Percentiles rank a stretch among this genome's conserved stretches.
These are phyloP conservation scores for Fusarium drepaniforme DNA, from an alignment of 2,329 filamentous ascomycete genomes.

Conservation along the genomic window DNA sequence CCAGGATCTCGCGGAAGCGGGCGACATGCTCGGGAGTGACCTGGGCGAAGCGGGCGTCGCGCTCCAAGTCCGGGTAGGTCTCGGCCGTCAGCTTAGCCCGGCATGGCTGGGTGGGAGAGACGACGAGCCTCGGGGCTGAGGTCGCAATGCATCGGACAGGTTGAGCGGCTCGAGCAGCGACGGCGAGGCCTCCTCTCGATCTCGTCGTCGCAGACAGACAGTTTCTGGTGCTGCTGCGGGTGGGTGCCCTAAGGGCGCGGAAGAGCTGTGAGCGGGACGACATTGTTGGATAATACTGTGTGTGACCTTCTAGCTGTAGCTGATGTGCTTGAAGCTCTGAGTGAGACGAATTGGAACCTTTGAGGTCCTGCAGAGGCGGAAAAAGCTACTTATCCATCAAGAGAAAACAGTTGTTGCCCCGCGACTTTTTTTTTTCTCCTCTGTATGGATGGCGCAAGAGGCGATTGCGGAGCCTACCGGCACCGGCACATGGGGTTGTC, in stretches of 20 bases:
- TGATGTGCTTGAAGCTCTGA: neutral
- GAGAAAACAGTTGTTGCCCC: constrained; percentile 1
- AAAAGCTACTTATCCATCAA: constrained; percentile 6
- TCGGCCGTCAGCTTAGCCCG: constrained; percentile 81
- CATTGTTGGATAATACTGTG: constrained; percentile 26
- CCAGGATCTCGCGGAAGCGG: constrained; percentile 85
- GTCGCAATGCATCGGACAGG: constrained; percentile 45
- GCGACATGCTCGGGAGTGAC: constrained; percentile 84
- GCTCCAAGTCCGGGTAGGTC: constrained; percentile 85
- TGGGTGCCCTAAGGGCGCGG: constrained; percentile 41
- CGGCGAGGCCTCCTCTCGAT: constrained; percentile 12
- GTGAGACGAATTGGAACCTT: constrained; percentile 15
- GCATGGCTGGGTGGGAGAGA: constrained; percentile 41
- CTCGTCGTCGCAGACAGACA: constrained; percentile 19
- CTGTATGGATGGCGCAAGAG: constrained; percentile 12
- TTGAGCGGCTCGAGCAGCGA: constrained; percentile 5
- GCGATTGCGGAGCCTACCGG: constrained; percentile 34
- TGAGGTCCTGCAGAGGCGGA: constrained; percentile 1
- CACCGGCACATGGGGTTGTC: constrained; percentile 4
- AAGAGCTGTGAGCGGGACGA: constrained; percentile 43
- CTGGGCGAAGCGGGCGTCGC: constrained; percentile 80
- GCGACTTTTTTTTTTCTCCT: constrained; percentile 31
- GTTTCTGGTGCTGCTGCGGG: constrained; percentile 23
- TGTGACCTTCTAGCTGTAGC: neutral
- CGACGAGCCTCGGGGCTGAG: constrained; percentile 44